Conservation (phyloP, 129 eudicot genomes). For the Lonicera japonica region DNA sequence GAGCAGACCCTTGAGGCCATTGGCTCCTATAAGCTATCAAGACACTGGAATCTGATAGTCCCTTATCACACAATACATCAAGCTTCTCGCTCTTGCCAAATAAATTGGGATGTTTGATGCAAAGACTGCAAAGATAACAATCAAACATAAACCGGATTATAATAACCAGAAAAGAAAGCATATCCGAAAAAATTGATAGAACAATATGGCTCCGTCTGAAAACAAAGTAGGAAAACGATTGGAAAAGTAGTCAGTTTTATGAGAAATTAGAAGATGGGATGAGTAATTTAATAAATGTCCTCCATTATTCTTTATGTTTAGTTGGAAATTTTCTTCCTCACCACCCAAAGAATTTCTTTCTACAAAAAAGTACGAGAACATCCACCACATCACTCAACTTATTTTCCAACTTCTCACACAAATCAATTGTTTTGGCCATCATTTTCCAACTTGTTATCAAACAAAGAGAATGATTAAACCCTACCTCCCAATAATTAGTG, state of each 20-base stretch:
- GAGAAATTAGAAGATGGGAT: no score
- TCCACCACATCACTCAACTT: no score
- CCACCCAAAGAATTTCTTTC: no score
- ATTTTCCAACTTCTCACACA: no score
- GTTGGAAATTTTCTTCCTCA: no score
- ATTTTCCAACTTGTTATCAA: no score
- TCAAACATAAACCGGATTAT: not conserved
- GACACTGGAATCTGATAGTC: constrained; percentile 81
- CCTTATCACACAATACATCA: constrained; percentile 92
- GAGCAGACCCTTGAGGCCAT: constrained; percentile 83
- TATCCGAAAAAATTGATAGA: constrained; percentile 34
- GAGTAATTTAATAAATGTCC: no score
- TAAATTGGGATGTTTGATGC: constrained; percentile 88
- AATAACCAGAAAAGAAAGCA: not conserved
- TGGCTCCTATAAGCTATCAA: constrained; percentile 86
- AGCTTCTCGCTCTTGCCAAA: constrained; percentile 98
- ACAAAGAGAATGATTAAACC: not conserved
- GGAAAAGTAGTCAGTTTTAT: no score
- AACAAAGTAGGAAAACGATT: no score
- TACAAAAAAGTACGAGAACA: no score
- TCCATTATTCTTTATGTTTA: no score
- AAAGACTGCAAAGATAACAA: constrained; percentile 52
- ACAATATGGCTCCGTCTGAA: not conserved
- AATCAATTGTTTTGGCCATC: no score
- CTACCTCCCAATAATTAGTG: constrained; percentile 90